phyloP scores from a whole-genome alignment of 2,329 filamentous ascomycete genomes.

The Diaporthe australafricana region DNA sequence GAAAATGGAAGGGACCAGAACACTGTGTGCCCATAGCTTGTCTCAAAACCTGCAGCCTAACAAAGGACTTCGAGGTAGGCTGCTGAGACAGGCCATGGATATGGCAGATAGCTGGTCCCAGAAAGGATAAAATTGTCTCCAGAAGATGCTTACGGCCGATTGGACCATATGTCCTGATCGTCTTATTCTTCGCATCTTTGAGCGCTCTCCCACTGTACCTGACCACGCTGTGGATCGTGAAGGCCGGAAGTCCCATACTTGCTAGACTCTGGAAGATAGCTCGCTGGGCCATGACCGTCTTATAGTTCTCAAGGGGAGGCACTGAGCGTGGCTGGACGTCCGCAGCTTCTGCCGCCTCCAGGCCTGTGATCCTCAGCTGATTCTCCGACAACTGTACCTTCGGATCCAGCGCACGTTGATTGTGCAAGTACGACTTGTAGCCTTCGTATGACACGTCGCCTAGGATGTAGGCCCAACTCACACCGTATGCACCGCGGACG shows the following conservation, averaged over 20 bases:
- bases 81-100: too few species aligned
- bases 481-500: slow-evolving; percentile 84
- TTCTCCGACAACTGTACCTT: slow-evolving; percentile 65
- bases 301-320: slow-evolving; percentile 86
- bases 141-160: too few species aligned
- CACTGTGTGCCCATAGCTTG: too few species aligned
- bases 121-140: too few species aligned
- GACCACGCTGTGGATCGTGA: slow-evolving; percentile 94
- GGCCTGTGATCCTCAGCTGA: slow-evolving; percentile 61
- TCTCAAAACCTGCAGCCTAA: too few species aligned
- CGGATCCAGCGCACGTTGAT: slow-evolving; percentile 81
- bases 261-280: slow-evolving; percentile 91
- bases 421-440: slow-evolving; percentile 92
- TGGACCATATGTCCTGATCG: slow-evolving; percentile 85
- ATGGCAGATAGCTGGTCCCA: too few species aligned
- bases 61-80: too few species aligned
- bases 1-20: too few species aligned
- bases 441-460: slow-evolving; percentile 94
- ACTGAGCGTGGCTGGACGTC: slow-evolving; percentile 54
- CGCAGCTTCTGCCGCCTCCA: slow-evolving; percentile 47
- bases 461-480: slow-evolving; percentile 92
- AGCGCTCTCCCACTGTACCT: slow-evolving; percentile 88
- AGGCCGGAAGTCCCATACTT: slow-evolving; percentile 92
- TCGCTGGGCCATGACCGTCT: slow-evolving; percentile 90
- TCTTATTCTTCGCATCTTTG: slow-evolving; percentile 82